These are phyloP conservation scores for Ceratocystis albifundus DNA, from an alignment of 2,329 filamentous ascomycete species.

Conservation along the genomic window DNA sequence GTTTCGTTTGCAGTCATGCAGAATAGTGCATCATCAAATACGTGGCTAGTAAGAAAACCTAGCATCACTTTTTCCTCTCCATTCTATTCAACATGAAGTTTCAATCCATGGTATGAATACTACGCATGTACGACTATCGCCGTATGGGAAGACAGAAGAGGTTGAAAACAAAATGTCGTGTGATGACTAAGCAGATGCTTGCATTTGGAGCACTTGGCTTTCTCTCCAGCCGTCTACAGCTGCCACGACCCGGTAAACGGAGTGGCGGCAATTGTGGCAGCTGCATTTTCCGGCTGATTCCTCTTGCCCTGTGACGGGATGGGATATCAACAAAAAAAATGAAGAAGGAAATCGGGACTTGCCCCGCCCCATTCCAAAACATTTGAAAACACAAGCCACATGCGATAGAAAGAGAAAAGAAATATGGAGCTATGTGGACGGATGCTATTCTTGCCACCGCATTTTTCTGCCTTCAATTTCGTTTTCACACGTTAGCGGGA, in stretches of 20 bases:
- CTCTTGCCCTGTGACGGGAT: background rate
- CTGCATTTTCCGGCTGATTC: background rate
- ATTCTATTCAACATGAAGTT: background rate
- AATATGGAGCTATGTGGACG: background rate
- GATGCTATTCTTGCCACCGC: background rate
- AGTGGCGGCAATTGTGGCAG: background rate
- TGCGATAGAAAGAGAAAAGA: background rate
- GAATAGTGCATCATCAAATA: background rate
- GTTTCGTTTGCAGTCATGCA: conserved; percentile 1
- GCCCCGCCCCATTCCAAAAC: background rate
- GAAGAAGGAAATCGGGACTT: background rate
- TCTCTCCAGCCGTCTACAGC: background rate
- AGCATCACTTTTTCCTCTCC: background rate
- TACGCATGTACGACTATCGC: background rate
- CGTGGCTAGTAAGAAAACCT: background rate
- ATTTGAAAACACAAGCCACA: background rate
- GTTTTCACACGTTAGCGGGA: background rate
- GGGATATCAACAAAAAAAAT: background rate
- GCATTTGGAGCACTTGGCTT: background rate
- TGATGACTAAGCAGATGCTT: background rate
- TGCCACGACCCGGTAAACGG: background rate
- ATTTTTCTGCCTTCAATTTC: background rate
- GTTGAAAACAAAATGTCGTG: background rate
- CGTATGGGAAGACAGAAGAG: background rate
- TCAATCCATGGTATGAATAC: background rate